These are phyloP conservation scores for Cadophora luteo-olivacea DNA, from an alignment of 2,329 filamentous ascomycete genomes.

Conservation along the genomic window DNA sequence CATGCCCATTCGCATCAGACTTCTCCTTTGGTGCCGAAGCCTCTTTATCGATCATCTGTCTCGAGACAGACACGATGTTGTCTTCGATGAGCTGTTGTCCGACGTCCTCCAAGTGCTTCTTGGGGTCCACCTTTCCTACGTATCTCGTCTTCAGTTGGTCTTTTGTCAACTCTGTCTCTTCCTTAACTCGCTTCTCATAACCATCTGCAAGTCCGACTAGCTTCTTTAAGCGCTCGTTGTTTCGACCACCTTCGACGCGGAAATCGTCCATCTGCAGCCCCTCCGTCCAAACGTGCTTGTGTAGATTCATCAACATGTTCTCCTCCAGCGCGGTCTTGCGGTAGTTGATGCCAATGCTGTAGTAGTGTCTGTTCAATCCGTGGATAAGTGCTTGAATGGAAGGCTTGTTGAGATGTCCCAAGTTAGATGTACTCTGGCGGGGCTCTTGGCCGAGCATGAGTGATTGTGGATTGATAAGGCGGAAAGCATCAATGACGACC, in stretches of 20 bases:
- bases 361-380: constrained; percentile 97
- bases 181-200: constrained; percentile 98
- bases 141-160: constrained; percentile 99
- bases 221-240: constrained; percentile 86
- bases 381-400: constrained; percentile 99
- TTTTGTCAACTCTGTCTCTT: constrained; percentile 96
- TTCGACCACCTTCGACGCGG: constrained; percentile 80
- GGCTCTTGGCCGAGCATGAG: constrained; percentile 98
- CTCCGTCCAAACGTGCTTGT: constrained; percentile 99
- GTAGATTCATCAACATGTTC: constrained; percentile 99
- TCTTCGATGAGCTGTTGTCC: constrained; percentile 97
- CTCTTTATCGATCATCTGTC: constrained; percentile 99
- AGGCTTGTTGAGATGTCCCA: constrained; percentile 98
- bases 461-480: constrained; percentile 96
- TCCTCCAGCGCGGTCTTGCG: constrained; percentile 96
- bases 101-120: constrained; percentile 98
- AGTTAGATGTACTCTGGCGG: constrained; percentile 94
- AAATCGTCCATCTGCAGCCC: constrained; percentile 98
- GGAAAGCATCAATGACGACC: constrained; percentile 98
- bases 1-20: constrained; percentile 52
- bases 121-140: constrained; percentile 97
- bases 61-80: constrained; percentile 97
- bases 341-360: constrained; percentile 98
- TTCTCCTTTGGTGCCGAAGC: constrained; percentile 85
- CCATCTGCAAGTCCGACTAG: constrained; percentile 90